Base-by-base conservation (phyloP, 805 yeast species). In the Nakazawaea pomicola region DNA sequence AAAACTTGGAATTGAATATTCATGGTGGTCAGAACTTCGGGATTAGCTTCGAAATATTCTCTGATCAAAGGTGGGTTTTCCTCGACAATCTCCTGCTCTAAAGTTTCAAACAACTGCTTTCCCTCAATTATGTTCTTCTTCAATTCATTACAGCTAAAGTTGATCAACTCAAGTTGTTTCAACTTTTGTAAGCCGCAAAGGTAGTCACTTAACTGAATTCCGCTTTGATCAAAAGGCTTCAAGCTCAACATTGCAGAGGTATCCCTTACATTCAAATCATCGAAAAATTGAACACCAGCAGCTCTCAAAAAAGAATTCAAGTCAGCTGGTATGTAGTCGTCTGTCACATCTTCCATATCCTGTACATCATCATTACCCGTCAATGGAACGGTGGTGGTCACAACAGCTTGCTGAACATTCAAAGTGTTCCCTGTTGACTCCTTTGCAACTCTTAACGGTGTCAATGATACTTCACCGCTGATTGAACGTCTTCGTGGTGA, bases 131-230 rank as follows among this genome's bases (percentile, higher is more conserved):
- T 70, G 43, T 73, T 73, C 27, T 67, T 68, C n/a, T 62, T 56
- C 40, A 80, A 55, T 46, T 79, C 83, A 29, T 68, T 65, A 47
- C 76, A 69, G 41, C 80, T 72, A 46, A 76, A 74, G 24, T 74
- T 74, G 47, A 67, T 70, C 49, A 78, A 62, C 34, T 74, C 76
- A 20, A 72, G 55, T 11, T 66, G 49, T 7, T 73, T 72, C 11
- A 74, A 53, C 38, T 64, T 62, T 15, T 67, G 62, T 16, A 60
- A 56, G 0, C 73, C 73, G 17, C 49, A 49, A 4, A 64, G 56
- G 45, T 60, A 71, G 29, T 70, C 77, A 31, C 41, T 51, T 12
- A 48, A 44, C n/a, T 41, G 19, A 9, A 23, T 29, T 2, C 24
- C 2, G 7, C 32, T 11, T 19, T n/a, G 3, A 10, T 17, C 28